Conservation (phyloP, 768 basidiomycete genomes). For the Sarcodon aspratus region DNA sequence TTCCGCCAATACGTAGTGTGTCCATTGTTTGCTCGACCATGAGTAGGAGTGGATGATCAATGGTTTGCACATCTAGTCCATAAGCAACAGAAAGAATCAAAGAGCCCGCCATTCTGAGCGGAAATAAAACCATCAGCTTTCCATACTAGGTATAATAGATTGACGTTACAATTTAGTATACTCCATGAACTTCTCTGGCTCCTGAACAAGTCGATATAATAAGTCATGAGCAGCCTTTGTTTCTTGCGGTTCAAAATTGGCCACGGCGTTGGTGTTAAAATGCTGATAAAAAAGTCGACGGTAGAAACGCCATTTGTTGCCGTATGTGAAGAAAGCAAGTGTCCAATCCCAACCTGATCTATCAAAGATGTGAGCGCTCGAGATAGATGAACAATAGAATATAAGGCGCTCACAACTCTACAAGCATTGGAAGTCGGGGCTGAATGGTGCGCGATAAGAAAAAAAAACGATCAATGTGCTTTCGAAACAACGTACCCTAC, state of each 20-base stretch:
- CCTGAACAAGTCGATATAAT: background rate
- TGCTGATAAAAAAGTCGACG: background rate
- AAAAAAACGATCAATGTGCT: no score
- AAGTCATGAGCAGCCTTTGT: background rate
- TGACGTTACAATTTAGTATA: background rate
- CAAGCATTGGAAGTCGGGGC: no score
- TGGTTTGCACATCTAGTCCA: conserved; percentile 14
- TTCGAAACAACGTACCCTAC: conserved; percentile 5
- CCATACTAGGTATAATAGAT: background rate
- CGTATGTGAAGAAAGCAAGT: background rate
- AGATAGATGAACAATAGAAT: no score
- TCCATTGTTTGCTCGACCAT: conserved; percentile 14
- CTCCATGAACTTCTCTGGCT: background rate
- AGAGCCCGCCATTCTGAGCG: conserved; percentile 13
- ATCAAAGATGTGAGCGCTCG: no score
- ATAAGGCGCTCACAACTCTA: no score
- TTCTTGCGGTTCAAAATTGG: background rate
- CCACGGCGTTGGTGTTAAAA: background rate
- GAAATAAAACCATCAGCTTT: no score
- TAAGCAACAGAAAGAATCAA: conserved; percentile 17
- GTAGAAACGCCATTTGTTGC: background rate
- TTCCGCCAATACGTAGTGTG: conserved; percentile 8
- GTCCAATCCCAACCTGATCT: background rate
- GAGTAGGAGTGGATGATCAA: conserved; percentile 13
- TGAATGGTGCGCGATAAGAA: no score